These are phyloP conservation scores for Fusarium haematococcum DNA, from an alignment of 2,329 filamentous ascomycete species.

Conservation along the genomic window DNA sequence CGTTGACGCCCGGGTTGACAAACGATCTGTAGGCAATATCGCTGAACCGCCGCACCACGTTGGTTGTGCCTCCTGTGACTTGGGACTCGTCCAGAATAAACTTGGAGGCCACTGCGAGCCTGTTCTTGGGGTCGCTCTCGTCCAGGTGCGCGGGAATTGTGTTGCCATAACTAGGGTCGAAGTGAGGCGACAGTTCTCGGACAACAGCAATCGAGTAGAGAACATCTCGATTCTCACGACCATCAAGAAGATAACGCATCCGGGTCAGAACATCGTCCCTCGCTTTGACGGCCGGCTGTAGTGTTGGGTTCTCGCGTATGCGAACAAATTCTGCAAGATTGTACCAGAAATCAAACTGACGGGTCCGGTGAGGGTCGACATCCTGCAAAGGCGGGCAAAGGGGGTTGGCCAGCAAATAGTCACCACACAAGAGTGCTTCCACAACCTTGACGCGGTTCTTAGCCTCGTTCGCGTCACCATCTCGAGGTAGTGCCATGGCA, in stretches of 20 bases:
- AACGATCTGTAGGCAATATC: constrained; percentile 74
- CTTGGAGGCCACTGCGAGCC: constrained; percentile 75
- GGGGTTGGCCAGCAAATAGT: constrained; percentile 70
- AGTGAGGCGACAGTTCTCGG: constrained; percentile 77
- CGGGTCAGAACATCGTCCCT: constrained; percentile 74
- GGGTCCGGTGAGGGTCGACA: constrained; percentile 65
- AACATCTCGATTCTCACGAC: constrained; percentile 88
- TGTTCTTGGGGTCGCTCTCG: constrained; percentile 74
- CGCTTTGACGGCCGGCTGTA: constrained; percentile 57
- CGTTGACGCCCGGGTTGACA: constrained; percentile 64
- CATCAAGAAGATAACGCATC: constrained; percentile 79
- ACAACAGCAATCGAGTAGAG: constrained; percentile 89
- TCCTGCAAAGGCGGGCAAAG: constrained; percentile 63
- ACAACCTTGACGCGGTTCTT: constrained; percentile 79
- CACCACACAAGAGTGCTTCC: constrained; percentile 80
- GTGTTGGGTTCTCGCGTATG: constrained; percentile 67
- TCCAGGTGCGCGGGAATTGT: constrained; percentile 70
- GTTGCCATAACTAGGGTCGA: constrained; percentile 68
- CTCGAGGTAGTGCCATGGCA: constrained; percentile 55
- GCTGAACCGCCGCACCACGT: constrained; percentile 77
- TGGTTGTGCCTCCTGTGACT: constrained; percentile 76
- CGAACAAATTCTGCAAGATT: constrained; percentile 75
- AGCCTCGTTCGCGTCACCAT: constrained; percentile 72
- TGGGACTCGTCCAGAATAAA: constrained; percentile 75
- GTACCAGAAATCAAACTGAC: constrained; percentile 86